Evolutionary conservation across 2,329 filamentous ascomycete genomes (phyloP).

Genomic region (Parasarocladium wereldwijsianum): DNA sequence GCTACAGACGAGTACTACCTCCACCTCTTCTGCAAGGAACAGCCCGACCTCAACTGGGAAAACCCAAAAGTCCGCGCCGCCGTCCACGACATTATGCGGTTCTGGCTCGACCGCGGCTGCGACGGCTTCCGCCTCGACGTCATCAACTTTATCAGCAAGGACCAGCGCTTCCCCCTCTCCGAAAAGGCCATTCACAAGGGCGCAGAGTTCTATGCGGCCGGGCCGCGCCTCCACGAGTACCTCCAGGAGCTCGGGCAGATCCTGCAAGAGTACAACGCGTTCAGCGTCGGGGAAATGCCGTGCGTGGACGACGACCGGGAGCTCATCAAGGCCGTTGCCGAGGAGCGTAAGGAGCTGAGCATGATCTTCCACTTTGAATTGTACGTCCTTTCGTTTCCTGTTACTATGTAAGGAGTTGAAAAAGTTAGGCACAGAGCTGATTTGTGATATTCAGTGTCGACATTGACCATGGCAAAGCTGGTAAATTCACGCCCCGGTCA

Average conservation of each 20-base stretch:
- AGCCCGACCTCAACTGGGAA: slow-evolving; percentile 71
- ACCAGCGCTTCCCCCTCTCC: slow-evolving; percentile 38
- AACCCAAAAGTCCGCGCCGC: slow-evolving; percentile 48
- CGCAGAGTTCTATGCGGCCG: slow-evolving; percentile 36
- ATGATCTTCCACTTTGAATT: slow-evolving; percentile 65
- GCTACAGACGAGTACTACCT: slow-evolving; percentile 41
- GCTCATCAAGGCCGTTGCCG: slow-evolving; percentile 33
- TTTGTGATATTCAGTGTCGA: slow-evolving; percentile 22
- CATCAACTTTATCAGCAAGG: slow-evolving; percentile 53
- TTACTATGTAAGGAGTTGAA: not conserved
- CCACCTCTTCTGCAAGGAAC: slow-evolving; percentile 53
- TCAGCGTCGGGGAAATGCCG: slow-evolving; percentile 37
- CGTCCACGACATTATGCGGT: slow-evolving; percentile 54
- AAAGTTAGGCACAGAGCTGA: slow-evolving; percentile 3
- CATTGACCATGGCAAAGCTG: slow-evolving; percentile 27
- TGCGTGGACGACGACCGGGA: slow-evolving; percentile 25
- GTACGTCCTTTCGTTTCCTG: slow-evolving; percentile 15
- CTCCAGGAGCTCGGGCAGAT: slow-evolving; percentile 28
- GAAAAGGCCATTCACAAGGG: slow-evolving; percentile 16
- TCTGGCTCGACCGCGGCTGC: slow-evolving; percentile 58
- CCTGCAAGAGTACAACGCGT: slow-evolving; percentile 30
- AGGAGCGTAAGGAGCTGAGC: slow-evolving; percentile 43
- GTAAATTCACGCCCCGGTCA: slow-evolving; percentile 25
- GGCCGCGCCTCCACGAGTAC: slow-evolving; percentile 31
- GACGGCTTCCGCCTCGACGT: slow-evolving; percentile 55